Conservation (phyloP, 2,329 filamentous ascomycete genomes). For the Hortaea sp. region DNA sequence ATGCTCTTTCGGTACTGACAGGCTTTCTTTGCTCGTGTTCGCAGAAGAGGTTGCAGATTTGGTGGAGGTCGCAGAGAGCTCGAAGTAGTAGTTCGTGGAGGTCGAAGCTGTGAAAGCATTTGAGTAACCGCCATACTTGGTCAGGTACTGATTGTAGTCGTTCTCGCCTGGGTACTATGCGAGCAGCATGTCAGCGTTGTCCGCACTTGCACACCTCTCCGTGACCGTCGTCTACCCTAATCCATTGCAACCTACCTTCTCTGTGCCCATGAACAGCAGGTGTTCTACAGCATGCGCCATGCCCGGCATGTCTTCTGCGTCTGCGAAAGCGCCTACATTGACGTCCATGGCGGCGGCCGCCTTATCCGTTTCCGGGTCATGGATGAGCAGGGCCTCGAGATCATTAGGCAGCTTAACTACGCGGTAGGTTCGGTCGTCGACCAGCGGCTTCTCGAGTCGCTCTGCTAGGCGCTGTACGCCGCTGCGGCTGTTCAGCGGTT, state of each 20-base stretch:
- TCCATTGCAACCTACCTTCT: constrained; percentile 52
- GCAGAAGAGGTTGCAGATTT: constrained; percentile 39
- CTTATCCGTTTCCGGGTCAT: constrained; percentile 93
- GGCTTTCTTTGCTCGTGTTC: constrained; percentile 26
- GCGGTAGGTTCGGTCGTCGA: constrained; percentile 80
- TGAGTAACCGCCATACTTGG: constrained; percentile 78
- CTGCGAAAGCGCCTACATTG: constrained; percentile 91
- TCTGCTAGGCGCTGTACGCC: constrained; percentile 43
- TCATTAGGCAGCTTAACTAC: constrained; percentile 78
- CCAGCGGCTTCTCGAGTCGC: constrained; percentile 66
- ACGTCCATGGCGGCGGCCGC: constrained; percentile 92
- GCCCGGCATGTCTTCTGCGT: constrained; percentile 80
- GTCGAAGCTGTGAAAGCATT: constrained; percentile 92
- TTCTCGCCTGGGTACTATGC: constrained; percentile 79
- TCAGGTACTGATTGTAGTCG: constrained; percentile 87
- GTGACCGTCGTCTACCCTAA: background rate
- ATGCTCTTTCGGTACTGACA: constrained; percentile 25
- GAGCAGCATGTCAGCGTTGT: constrained; percentile 9
- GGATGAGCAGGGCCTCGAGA: constrained; percentile 82
- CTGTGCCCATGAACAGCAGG: constrained; percentile 94
- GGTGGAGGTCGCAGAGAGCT: constrained; percentile 68
- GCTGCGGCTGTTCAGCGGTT: constrained; percentile 2
- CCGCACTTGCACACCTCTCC: background rate
- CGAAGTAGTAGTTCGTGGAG: constrained; percentile 97
- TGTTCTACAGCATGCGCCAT: constrained; percentile 96